phyloP scores from a whole-genome alignment of 345 rosid species.

The Abelmoschus esculentus region DNA sequence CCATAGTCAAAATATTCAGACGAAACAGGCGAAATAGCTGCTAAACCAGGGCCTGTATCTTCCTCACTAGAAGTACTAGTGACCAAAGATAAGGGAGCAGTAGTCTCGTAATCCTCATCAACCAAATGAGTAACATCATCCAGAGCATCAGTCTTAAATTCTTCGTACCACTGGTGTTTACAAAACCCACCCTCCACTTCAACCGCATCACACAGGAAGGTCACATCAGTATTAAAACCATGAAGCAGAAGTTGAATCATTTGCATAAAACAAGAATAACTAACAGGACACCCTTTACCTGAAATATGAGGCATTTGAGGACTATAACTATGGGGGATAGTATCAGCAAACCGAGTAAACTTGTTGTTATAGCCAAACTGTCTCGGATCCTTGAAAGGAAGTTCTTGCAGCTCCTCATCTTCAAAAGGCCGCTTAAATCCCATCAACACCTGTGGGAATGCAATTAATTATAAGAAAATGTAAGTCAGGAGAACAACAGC shows the following conservation, averaged over 20 bases:
- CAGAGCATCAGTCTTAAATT: constrained; percentile 1
- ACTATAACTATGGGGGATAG: constrained; percentile 11
- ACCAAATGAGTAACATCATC: not conserved
- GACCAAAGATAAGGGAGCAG: constrained; percentile 13
- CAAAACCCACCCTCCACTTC: constrained; percentile 1
- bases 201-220: not conserved
- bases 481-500: not conserved
- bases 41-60: constrained; percentile 24
- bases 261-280: not conserved
- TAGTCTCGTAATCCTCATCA: constrained; percentile 18
- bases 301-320: constrained; percentile 14
- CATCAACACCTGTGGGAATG: not conserved
- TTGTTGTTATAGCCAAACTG: constrained; percentile 24
- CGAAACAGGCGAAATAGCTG: constrained; percentile 20
- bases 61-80: constrained; percentile 23
- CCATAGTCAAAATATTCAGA: constrained; percentile 34
- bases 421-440: constrained; percentile 36
- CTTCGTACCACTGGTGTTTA: constrained; percentile 19
- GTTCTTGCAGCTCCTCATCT: constrained; percentile 29
- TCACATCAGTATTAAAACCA: not conserved
- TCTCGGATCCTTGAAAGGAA: constrained; percentile 39
- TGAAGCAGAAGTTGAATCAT: not conserved
- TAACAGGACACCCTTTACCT: constrained; percentile 24
- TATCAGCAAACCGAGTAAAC: constrained; percentile 15
- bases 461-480: not conserved